These are phyloP conservation scores for Stagonosporopsis vannaccii DNA, from an alignment of 2,329 filamentous ascomycete species.

Conservation along the genomic window DNA sequence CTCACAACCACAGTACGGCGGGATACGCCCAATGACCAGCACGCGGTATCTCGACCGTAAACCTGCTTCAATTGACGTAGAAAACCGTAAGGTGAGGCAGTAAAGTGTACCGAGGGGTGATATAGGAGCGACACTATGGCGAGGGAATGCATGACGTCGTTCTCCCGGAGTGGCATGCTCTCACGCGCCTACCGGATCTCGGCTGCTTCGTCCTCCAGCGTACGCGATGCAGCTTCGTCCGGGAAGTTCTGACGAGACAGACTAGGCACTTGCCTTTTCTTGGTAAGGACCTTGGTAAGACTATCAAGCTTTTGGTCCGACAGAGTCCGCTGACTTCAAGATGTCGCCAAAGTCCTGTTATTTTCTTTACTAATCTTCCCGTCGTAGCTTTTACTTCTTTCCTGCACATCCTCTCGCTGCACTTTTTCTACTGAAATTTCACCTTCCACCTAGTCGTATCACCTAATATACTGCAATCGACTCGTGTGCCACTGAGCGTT, in stretches of 20 bases:
- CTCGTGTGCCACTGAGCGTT: slow-evolving; percentile 2
- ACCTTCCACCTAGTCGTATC: neutral
- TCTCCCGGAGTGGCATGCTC: slow-evolving; percentile 1
- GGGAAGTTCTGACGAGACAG: neutral
- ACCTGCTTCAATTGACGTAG: neutral
- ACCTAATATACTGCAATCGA: neutral
- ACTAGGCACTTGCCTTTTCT: slow-evolving; percentile 5
- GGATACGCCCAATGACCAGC: neutral
- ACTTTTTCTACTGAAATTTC: neutral
- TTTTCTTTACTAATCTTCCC: neutral
- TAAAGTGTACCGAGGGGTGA: neutral
- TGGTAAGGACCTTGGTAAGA: slow-evolving; percentile 2
- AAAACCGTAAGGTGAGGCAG: neutral
- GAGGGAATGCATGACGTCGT: slow-evolving; percentile 3
- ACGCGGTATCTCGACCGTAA: neutral
- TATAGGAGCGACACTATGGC: neutral
- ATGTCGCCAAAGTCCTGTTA: slow-evolving; percentile 5
- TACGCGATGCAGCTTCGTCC: slow-evolving; percentile 5
- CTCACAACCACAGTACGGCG: slow-evolving; percentile 3
- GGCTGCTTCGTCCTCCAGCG: slow-evolving; percentile 9
- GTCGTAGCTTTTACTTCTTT: neutral
- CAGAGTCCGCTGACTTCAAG: slow-evolving; percentile 13
- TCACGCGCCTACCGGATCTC: slow-evolving; percentile 15
- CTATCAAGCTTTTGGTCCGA: slow-evolving; percentile 12
- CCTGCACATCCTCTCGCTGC: neutral